Base-by-base conservation (phyloP, 2,329 filamentous ascomycete genomes). In the Aspergillus fischeri region DNA sequence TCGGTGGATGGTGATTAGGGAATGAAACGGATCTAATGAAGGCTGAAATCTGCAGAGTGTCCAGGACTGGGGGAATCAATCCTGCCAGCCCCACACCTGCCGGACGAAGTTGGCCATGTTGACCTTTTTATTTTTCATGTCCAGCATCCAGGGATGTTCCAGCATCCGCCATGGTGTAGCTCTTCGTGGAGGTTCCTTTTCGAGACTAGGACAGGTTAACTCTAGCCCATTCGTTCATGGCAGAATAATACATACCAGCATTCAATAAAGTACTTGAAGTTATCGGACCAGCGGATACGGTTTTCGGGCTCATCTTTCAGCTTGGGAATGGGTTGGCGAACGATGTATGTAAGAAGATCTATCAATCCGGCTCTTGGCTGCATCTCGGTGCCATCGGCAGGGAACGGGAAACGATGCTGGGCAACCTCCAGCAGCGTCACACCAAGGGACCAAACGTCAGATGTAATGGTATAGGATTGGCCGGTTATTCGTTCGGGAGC, bases 181-280 rank as follows among this genome's bases (percentile, higher is more conserved):
- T 72, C 94, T 84, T 69, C 92, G 86, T 57, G 83, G 83, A 21
- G 91, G 87, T 66, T 97, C 91, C 77, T 99, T 99, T 75, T 99
- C 94, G 57, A 99, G 83, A 78, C 94, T 97, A 54, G 20, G 3
- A 51, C 55, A 58, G 52, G 64, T 63, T 65, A 35, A 65, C 56
- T 51, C 35, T n/a, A 41, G 28, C n/a, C 4, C 7, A 3, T 3
- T 14, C 3, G 17, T 9, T 11, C 21, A 27, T 1, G 51, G 9
- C 17, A 38, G 17, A 7, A 21, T 10, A 38, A 38, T 28, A 68
- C 71, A 55, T 84, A 97, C 93, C 94, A 97, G 85, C 92, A 97
- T 78, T 97, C 92, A 67, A 99, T 97, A 68, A 99, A 99, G 74
- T 97, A 97, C 75, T 99, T 99, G 78, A 99, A 97, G 70, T 90